Evolutionary conservation across 306 rosid species (phyloP).

Genomic region (Gleditsia sinensis): DNA sequence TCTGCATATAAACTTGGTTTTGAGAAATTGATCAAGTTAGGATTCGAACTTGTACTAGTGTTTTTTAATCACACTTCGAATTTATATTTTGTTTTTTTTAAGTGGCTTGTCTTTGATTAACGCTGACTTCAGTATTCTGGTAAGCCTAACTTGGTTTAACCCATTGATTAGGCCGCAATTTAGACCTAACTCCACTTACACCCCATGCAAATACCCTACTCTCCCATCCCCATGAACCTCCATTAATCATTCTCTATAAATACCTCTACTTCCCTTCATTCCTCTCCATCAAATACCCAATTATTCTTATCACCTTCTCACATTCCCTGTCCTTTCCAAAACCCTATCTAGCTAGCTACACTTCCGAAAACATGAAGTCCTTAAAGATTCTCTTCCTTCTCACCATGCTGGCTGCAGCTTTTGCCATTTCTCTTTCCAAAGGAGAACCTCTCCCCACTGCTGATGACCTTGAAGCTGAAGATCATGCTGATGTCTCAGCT

Average conservation of each 20-base stretch:
- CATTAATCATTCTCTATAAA: constrained; percentile 14
- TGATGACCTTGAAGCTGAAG: too few species aligned
- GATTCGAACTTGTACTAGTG: too few species aligned
- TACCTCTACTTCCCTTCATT: background rate
- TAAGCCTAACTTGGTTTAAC: background rate
- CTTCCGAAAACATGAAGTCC: constrained; percentile 39
- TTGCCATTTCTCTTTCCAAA: constrained; percentile 38
- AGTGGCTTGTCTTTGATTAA: too few species aligned
- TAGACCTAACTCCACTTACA: too few species aligned
- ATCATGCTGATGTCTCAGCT: too few species aligned
- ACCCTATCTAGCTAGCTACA: background rate
- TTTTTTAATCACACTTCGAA: too few species aligned
- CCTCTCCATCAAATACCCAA: background rate
- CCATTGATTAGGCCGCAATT: background rate
- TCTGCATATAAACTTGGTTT: too few species aligned
- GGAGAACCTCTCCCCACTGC: background rate
- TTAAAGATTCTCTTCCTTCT: constrained; percentile 37
- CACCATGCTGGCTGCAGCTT: constrained; percentile 35
- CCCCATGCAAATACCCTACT: background rate
- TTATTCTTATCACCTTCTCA: background rate
- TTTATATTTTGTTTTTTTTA: too few species aligned
- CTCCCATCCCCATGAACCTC: background rate
- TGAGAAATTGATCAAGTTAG: too few species aligned
- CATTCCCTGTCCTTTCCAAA: background rate
- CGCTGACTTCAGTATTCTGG: background rate